These are phyloP conservation scores for Parachaetomium inaequale DNA, from an alignment of 495 filamentous ascomycete genomes.

Conservation along the genomic window DNA sequence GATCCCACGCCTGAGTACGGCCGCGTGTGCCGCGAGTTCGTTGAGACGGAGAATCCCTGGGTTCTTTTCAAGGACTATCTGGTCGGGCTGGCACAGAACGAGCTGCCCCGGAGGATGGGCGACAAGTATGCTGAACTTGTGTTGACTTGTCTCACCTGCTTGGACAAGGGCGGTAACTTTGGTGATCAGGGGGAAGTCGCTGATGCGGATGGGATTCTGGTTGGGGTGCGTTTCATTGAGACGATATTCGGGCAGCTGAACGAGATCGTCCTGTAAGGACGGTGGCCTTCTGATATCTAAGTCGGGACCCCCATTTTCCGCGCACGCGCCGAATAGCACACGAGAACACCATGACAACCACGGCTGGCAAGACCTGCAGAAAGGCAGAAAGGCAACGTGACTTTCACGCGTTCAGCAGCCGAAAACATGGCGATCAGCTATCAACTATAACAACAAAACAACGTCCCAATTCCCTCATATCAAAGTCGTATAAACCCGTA, in stretches of 20 bases:
- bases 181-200: slow-evolving; percentile 44
- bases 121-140: not conserved
- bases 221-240: slow-evolving; percentile 52
- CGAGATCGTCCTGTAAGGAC: too few relatives aligned
- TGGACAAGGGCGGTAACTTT: slow-evolving; percentile 36
- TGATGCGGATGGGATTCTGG: slow-evolving; percentile 49
- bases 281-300: too few relatives aligned
- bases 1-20: not conserved
- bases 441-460: too few relatives aligned
- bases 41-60: not conserved
- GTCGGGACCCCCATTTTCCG: too few relatives aligned
- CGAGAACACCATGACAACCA: too few relatives aligned
- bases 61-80: not conserved
- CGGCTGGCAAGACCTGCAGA: too few relatives aligned
- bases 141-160: not conserved
- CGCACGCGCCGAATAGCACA: too few relatives aligned
- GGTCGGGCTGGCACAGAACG: not conserved
- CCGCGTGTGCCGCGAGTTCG: not conserved
- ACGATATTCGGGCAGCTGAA: slow-evolving; percentile 20
- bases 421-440: too few relatives aligned
- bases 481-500: too few relatives aligned
- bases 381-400: too few relatives aligned
- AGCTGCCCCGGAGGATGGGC: not conserved
- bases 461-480: too few relatives aligned
- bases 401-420: too few relatives aligned